Conservation (phyloP, 495 filamentous ascomycete genomes). For the Elasticomyces elasticus region DNA sequence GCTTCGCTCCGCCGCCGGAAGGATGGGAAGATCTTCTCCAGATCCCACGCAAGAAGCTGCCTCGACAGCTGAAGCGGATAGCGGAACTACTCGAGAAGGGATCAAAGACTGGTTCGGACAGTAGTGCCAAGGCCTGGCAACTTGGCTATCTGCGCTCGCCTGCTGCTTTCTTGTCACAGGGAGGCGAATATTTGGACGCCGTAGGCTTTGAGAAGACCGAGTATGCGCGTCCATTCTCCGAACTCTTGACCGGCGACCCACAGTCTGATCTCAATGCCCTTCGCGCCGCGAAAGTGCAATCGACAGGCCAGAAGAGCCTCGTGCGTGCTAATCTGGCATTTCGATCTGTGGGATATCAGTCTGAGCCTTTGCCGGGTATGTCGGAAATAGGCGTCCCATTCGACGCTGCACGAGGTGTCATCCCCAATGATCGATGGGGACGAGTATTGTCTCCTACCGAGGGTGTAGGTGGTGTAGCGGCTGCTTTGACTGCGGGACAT, state of each 20-base stretch:
- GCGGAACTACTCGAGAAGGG: conserved; percentile 72
- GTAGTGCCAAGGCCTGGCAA: conserved; percentile 61
- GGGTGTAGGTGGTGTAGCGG: conserved; percentile 20
- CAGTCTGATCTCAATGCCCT: conserved; percentile 36
- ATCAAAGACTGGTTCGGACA: conserved; percentile 39
- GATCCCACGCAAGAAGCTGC: conserved; percentile 48
- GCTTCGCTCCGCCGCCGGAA: conserved; percentile 57
- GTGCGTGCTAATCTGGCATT: conserved; percentile 63
- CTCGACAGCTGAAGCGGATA: conserved; percentile 63
- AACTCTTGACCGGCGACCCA: conserved; percentile 38
- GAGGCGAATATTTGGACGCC: conserved; percentile 41
- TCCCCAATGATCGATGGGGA: conserved; percentile 76
- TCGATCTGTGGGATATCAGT: conserved; percentile 86
- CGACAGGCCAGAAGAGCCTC: conserved; percentile 32
- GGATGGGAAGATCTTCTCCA: conserved; percentile 45
- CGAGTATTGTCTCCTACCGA: conserved; percentile 45
- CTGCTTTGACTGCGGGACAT: conserved; percentile 28
- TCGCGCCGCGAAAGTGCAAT: conserved; percentile 42
- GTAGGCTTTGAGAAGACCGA: conserved; percentile 59
- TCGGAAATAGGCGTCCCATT: conserved; percentile 70
- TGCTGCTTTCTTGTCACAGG: conserved; percentile 49
- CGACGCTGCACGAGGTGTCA: conserved; percentile 57
- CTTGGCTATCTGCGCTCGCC: conserved; percentile 75
- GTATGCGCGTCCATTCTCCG: conserved; percentile 29
- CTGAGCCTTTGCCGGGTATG: conserved; percentile 64